Evolutionary conservation across 2,329 filamentous ascomycete genomes (phyloP), one percentile per base, ranked within the genome.

Genomic region (Colletotrichum lindemuthianum): DNA sequence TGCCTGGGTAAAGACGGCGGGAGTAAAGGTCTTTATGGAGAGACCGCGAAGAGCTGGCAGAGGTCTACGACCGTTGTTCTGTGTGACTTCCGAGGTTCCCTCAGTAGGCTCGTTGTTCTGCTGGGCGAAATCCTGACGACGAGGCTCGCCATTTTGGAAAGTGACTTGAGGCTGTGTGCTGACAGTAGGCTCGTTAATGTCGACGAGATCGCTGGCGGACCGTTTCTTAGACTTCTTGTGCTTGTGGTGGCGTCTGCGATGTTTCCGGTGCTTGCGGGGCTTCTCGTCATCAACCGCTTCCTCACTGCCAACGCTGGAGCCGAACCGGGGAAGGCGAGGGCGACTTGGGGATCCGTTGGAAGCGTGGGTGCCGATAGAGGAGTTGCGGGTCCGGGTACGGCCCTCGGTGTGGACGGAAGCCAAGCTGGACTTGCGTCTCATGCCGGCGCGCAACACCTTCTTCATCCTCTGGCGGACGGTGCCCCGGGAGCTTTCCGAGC

Each of bases 401-500:
- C 53, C 63, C 9, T 66, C 63, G 2, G 83, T 87, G 12, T 92
- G 90, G 65, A 86, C 86, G 32, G 89, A 93, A 71, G 88, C 88
- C 39, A 85, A 82, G 69, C 90, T 95, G 0, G 91, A 94, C 82
- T 95, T 96, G 76, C 92, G 89, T 68, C 87, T 88, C 71, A 87
- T 87, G 57, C 89, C 84, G 50, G 85, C 83, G 64, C 88, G 90
- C 70, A 97, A 89, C 32, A 90, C 91, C 69, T 90, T 85, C 76
- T 89, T 92, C 75, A 96, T 87, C 60, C 88, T 88, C 72, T 90
- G 92, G 2, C 90, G 88, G 12, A 92, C 91, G 2, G 90, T 93
- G 51, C 83, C 81, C 10, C 78, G 76, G 8, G 84, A 86, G 32
- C 76, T 79, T 67, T 88, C 87, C 0, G 78, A 80, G 53, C 84